Percentiles rank a stretch among this genome's conserved stretches.
Evolutionary conservation across 2,329 filamentous ascomycete species (phyloP).

Genomic region (Sporothrix luriei): DNA sequence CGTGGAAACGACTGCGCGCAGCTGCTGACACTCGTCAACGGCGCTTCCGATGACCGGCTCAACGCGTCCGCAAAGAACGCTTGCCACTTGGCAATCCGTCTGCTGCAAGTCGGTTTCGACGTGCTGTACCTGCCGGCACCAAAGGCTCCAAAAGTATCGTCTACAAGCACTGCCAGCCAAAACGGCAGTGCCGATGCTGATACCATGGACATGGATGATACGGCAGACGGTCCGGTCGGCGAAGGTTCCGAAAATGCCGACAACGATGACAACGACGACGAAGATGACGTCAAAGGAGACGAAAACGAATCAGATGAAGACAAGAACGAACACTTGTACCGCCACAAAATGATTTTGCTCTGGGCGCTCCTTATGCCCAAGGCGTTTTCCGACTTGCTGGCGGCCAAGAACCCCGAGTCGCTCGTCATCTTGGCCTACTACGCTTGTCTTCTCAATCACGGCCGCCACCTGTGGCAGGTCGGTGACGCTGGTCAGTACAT

Average conservation of each 20-base stretch:
- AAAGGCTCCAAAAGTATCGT: not conserved
- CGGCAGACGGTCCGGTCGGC: too few species aligned
- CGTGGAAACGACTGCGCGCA: conserved; percentile 38
- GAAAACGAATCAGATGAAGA: conserved; percentile 21
- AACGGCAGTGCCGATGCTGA: not conserved
- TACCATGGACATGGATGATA: not conserved
- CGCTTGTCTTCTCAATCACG: conserved; percentile 39
- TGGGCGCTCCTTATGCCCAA: conserved; percentile 39
- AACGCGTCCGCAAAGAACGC: conserved; percentile 37
- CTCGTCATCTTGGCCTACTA: conserved; percentile 41
- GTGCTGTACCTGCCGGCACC: conserved; percentile 32
- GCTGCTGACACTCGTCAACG: conserved; percentile 37
- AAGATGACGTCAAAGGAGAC: not conserved
- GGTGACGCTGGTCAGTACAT: conserved; percentile 36
- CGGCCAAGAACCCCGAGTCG: conserved; percentile 37
- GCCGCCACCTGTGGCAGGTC: conserved; percentile 40
- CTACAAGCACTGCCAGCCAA: not conserved
- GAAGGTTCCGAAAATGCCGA: too few species aligned
- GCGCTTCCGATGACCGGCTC: conserved; percentile 30
- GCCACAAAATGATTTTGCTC: conserved; percentile 39
- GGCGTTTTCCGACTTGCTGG: conserved; percentile 39
- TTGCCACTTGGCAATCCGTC: conserved; percentile 39
- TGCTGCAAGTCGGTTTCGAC: conserved; percentile 39
- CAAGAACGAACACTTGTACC: conserved; percentile 26
- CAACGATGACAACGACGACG: not conserved